Evolutionary conservation across 495 filamentous ascomycete genomes (phyloP).

Genomic region (Neurospora sp.): DNA sequence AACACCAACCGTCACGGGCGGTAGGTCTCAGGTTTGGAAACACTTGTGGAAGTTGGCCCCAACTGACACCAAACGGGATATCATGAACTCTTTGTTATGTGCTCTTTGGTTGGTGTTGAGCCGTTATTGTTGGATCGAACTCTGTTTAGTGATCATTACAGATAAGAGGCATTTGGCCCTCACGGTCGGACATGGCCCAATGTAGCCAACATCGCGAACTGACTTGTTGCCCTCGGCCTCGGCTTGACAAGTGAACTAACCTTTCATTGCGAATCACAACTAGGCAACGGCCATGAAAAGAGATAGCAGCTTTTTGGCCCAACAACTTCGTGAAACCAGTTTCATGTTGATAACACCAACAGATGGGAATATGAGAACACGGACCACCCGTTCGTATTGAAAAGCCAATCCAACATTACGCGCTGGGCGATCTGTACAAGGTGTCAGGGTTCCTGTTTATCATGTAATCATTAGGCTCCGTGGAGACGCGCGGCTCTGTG

Average conservation of each 20-base stretch:
- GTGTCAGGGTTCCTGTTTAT: background rate
- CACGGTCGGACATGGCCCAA: background rate
- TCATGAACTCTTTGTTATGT: no score
- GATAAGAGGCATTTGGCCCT: background rate
- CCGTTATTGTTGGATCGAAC: background rate
- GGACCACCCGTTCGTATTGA: background rate
- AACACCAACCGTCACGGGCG: background rate
- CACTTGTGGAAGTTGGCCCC: background rate
- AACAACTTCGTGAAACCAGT: background rate
- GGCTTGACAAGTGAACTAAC: background rate
- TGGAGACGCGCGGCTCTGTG: background rate
- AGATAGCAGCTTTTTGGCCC: background rate
- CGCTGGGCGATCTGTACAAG: background rate
- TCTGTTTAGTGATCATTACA: background rate
- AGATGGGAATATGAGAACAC: background rate
- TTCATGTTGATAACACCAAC: background rate
- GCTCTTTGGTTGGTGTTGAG: background rate
- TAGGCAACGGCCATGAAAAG: background rate
- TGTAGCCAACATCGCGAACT: background rate
- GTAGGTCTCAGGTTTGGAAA: background rate
- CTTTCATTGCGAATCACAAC: background rate
- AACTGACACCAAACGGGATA: background rate
- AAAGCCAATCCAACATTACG: background rate
- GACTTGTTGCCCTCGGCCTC: background rate
- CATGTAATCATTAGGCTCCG: background rate